Evolutionary conservation across 2,329 filamentous ascomycete genomes (phyloP).

Genomic region (Diaporthe ilicicola): DNA sequence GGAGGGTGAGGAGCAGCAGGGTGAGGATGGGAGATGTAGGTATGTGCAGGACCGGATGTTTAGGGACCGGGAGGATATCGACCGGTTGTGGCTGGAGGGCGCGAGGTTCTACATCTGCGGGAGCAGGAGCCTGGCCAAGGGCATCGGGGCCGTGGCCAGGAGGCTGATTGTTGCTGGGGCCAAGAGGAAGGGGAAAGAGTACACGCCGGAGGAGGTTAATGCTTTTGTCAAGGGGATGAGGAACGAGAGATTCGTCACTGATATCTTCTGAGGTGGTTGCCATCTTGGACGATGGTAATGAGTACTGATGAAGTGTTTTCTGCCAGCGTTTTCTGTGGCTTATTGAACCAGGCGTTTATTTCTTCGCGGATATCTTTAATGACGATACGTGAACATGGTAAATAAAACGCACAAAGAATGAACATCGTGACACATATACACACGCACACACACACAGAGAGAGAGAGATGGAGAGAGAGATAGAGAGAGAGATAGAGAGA

Average conservation of each 20-base stretch:
- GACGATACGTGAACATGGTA: background rate
- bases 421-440: background rate
- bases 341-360: background rate
- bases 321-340: background rate
- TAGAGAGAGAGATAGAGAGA: too few relatives aligned
- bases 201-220: slow-evolving; percentile 39
- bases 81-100: slow-evolving; percentile 44
- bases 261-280: slow-evolving; percentile 56
- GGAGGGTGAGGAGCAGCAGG: slow-evolving; percentile 55
- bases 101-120: slow-evolving; percentile 71
- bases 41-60: slow-evolving; percentile 58
- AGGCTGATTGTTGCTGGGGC: slow-evolving; percentile 45
- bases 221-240: slow-evolving; percentile 58
- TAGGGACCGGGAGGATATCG: slow-evolving; percentile 48
- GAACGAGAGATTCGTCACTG: slow-evolving; percentile 66
- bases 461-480: too few relatives aligned
- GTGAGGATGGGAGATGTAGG: slow-evolving; percentile 42
- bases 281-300: background rate
- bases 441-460: background rate
- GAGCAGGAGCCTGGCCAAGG: slow-evolving; percentile 52
- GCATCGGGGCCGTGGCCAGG: slow-evolving; percentile 47
- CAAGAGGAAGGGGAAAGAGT: slow-evolving; percentile 40
- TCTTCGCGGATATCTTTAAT: background rate
- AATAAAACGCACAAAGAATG: background rate
- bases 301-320: too few relatives aligned